Percentiles rank a stretch among this genome's conserved stretches.
These are phyloP conservation scores for Ascochyta fabae DNA, from an alignment of 2,329 filamentous ascomycete genomes.

Conservation along the genomic window DNA sequence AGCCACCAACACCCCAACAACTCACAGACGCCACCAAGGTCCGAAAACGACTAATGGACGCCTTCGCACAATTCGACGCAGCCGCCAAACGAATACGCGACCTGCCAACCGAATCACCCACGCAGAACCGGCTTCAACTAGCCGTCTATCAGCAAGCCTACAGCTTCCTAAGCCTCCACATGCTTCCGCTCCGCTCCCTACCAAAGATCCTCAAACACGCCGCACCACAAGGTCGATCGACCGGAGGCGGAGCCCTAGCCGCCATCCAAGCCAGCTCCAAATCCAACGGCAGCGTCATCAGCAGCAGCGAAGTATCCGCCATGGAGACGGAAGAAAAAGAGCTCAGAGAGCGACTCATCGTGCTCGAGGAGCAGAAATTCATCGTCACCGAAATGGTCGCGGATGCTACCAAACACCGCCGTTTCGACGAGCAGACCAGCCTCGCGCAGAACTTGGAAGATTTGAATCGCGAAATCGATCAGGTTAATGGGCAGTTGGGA, in stretches of 20 bases:
- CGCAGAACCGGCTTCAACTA: constrained; percentile 78
- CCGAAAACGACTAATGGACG: constrained; percentile 86
- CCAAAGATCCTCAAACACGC: constrained; percentile 61
- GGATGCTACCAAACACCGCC: constrained; percentile 74
- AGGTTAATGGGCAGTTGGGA: constrained; percentile 68
- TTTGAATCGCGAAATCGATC: constrained; percentile 77
- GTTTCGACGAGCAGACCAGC: constrained; percentile 86
- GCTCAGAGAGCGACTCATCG: constrained; percentile 77
- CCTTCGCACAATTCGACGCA: constrained; percentile 84
- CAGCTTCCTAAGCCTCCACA: constrained; percentile 84
- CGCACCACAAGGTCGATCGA: constrained; percentile 56
- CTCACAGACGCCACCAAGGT: constrained; percentile 87
- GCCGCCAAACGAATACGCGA: constrained; percentile 83
- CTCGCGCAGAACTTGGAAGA: constrained; percentile 83
- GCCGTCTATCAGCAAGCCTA: constrained; percentile 83
- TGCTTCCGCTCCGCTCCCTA: constrained; percentile 76
- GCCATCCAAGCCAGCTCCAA: constrained; percentile 65
- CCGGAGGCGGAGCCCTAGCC: constrained; percentile 57
- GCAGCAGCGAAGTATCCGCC: constrained; percentile 65
- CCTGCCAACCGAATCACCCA: constrained; percentile 72
- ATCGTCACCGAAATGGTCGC: constrained; percentile 86
- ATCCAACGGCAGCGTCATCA: constrained; percentile 60
- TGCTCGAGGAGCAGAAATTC: constrained; percentile 90
- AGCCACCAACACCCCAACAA: constrained; percentile 70
- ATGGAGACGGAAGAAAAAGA: constrained; percentile 85